A percentile compares a stretch with the other conserved stretches of the same genome.
Evolutionary conservation across 2,329 filamentous ascomycete species (phyloP).

Genomic region (Lachnellula suecica): DNA sequence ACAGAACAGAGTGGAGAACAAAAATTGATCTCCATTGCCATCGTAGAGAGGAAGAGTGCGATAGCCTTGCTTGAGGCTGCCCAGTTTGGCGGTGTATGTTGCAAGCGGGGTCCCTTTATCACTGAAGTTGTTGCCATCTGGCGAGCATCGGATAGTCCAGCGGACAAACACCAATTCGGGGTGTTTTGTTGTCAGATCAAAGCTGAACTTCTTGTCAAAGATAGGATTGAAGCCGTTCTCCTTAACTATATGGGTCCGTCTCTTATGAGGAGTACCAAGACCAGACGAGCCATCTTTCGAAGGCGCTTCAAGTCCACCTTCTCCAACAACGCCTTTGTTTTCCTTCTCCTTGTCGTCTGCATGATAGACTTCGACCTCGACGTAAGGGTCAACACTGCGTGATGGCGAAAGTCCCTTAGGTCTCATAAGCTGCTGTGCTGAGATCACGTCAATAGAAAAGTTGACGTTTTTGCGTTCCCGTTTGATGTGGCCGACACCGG

Average conservation of each 20-base stretch:
- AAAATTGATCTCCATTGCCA: slow-evolving; percentile 83
- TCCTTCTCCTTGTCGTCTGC: slow-evolving; percentile 93
- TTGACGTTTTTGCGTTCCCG: slow-evolving; percentile 78
- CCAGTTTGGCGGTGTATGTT: slow-evolving; percentile 90
- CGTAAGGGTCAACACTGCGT: slow-evolving; percentile 83
- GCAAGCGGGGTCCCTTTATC: slow-evolving; percentile 68
- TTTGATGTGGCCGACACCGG: slow-evolving; percentile 56
- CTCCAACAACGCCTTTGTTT: slow-evolving; percentile 67
- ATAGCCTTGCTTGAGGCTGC: slow-evolving; percentile 86
- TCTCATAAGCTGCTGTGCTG: slow-evolving; percentile 90
- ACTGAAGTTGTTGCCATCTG: slow-evolving; percentile 69
- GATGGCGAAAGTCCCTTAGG: slow-evolving; percentile 71
- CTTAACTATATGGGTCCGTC: slow-evolving; percentile 75
- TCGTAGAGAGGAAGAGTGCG: slow-evolving; percentile 90
- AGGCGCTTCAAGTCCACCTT: slow-evolving; percentile 65
- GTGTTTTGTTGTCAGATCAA: slow-evolving; percentile 89
- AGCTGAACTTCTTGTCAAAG: slow-evolving; percentile 77
- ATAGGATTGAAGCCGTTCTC: slow-evolving; percentile 93
- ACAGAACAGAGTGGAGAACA: slow-evolving; percentile 94
- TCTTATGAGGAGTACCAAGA: slow-evolving; percentile 70
- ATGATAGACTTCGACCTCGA: slow-evolving; percentile 93
- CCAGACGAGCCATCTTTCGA: slow-evolving; percentile 63
- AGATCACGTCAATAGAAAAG: slow-evolving; percentile 86
- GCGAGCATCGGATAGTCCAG: slow-evolving; percentile 86
- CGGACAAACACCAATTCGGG: slow-evolving; percentile 91